Percentiles rank a stretch among this genome's conserved stretches.
phyloP scores from a whole-genome alignment of 768 basidiomycete genomes.

The Tulasnella calospora region DNA sequence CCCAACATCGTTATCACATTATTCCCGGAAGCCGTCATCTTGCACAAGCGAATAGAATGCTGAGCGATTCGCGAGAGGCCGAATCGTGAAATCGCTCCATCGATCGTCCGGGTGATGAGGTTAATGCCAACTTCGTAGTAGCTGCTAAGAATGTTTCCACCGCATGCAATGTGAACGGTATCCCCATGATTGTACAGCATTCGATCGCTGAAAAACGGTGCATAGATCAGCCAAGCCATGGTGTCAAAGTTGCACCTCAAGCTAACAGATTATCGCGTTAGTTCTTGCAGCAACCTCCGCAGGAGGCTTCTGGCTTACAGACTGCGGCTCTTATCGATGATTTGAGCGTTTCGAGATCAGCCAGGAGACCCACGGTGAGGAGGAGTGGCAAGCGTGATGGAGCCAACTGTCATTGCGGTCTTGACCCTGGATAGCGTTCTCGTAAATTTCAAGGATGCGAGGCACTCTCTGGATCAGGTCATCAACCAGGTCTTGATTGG shows the following conservation, averaged over 20 bases:
- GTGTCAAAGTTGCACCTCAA: not conserved
- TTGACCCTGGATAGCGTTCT: not conserved
- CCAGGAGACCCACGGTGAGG: not conserved
- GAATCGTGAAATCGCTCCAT: not conserved
- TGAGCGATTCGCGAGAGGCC: not conserved
- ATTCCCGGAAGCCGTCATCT: not conserved
- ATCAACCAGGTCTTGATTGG: not conserved
- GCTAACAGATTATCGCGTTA: not conserved
- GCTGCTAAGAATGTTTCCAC: not conserved
- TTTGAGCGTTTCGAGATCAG: not conserved
- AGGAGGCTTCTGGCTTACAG: not conserved
- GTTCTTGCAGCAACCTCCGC: too few species aligned
- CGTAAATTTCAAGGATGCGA: not conserved
- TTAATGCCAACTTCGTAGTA: not conserved
- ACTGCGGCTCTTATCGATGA: not conserved
- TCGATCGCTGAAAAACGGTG: not conserved
- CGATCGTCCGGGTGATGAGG: not conserved
- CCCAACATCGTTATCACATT: not conserved
- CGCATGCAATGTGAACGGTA: not conserved
- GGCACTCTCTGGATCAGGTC: not conserved
- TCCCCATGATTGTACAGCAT: not conserved
- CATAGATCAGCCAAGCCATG: not conserved
- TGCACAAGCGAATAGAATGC: not conserved
- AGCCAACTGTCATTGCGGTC: not conserved
- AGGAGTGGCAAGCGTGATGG: not conserved